Conservation (phyloP, 169 alveolate genomes). For the Plasmodium gaboni region DNA sequence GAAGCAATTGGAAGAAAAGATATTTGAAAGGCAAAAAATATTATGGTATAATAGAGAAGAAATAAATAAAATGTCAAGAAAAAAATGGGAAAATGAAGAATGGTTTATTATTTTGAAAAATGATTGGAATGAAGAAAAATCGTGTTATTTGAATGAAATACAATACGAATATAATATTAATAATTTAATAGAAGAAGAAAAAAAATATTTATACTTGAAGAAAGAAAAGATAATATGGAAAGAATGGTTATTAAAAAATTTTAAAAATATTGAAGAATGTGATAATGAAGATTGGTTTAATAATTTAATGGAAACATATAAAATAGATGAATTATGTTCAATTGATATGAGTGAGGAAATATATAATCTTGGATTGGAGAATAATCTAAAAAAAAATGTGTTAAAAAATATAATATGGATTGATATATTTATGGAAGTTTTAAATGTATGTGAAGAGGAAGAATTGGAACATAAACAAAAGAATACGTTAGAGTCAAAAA, state of each 20-base stretch:
- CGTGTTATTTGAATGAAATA: background rate
- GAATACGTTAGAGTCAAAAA: too few relatives aligned
- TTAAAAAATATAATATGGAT: too few relatives aligned
- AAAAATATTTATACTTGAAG: background rate
- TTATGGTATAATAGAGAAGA: too few relatives aligned
- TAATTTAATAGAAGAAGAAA: background rate
- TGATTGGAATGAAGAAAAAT: background rate
- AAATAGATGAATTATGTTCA: background rate
- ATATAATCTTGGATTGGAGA: too few relatives aligned
- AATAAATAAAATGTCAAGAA: too few relatives aligned
- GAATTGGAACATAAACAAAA: too few relatives aligned
- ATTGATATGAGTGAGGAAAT: too few relatives aligned
- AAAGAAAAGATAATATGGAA: slow-evolving; percentile 1
- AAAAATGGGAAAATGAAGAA: background rate
- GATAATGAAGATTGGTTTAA: background rate
- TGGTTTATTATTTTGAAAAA: background rate
- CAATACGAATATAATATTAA: background rate
- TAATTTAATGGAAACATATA: background rate
- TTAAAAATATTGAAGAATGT: background rate
- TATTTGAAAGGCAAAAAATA: too few relatives aligned
- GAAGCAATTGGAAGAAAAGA: too few relatives aligned
- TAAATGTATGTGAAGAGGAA: too few relatives aligned
- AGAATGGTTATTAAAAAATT: background rate
- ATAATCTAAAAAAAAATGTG: too few relatives aligned
- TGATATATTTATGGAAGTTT: too few relatives aligned